These are phyloP conservation scores for Thymus quinquecostatus DNA, from an alignment of 257 asterid genomes.

Conservation along the genomic window DNA sequence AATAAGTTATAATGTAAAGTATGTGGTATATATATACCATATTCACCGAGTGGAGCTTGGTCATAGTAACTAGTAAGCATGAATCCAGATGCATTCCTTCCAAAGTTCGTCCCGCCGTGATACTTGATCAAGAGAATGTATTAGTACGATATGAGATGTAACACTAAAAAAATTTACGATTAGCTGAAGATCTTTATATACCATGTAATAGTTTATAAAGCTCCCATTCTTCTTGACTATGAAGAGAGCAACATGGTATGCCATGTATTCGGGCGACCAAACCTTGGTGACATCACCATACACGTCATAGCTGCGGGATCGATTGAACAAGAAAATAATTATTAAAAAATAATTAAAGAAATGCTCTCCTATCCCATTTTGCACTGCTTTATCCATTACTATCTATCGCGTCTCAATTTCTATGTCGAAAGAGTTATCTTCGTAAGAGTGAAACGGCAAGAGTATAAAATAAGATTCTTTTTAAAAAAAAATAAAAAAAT, in stretches of 20 bases:
- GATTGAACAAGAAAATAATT: too few species aligned
- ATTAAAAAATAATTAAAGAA: too few species aligned
- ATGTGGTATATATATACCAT: conserved; percentile 48
- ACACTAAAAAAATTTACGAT: not conserved
- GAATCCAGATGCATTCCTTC: conserved; percentile 60
- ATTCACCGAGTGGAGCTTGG: conserved; percentile 87
- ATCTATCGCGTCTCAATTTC: too few species aligned
- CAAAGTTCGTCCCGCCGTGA: conserved; percentile 94
- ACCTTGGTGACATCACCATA: conserved; percentile 60
- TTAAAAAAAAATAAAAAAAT: too few species aligned
- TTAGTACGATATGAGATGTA: not conserved
- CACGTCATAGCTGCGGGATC: conserved; percentile 48
- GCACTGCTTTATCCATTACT: too few species aligned
- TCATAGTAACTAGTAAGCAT: conserved; percentile 68
- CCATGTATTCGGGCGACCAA: conserved; percentile 64
- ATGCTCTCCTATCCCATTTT: too few species aligned
- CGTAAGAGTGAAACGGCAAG: too few species aligned
- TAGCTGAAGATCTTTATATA: conserved; percentile 1
- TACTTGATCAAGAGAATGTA: conserved; percentile 41
- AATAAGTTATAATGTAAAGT: not conserved
- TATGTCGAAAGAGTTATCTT: too few species aligned
- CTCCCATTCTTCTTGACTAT: conserved; percentile 80
- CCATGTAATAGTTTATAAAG: conserved; percentile 93
- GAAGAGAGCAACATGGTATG: conserved; percentile 75
- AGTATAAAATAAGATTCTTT: too few species aligned